A percentile compares a stretch with the other conserved stretches of the same genome.
Conservation (phyloP, 169 alveolate genomes). For the Plasmodium sp. region DNA sequence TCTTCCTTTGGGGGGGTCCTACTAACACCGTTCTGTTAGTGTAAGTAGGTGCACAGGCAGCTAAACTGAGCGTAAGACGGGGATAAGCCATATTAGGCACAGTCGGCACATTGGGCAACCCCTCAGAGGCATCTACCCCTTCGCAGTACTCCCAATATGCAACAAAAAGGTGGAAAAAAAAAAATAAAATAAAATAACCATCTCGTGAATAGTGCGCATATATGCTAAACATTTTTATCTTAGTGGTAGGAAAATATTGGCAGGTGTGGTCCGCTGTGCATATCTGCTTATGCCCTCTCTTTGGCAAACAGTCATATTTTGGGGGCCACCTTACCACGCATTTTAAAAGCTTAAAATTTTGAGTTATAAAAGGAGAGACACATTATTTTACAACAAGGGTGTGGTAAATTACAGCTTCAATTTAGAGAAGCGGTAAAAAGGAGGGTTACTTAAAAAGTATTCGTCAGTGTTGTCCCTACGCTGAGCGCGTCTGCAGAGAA, state of each 20-base stretch:
- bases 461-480: background rate
- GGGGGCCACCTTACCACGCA: background rate
- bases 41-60: background rate
- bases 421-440: background rate
- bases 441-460: background rate
- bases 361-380: background rate
- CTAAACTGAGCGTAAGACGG: background rate
- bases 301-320: background rate
- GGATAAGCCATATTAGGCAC: background rate
- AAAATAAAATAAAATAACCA: background rate
- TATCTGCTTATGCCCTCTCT: background rate
- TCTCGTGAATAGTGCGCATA: background rate
- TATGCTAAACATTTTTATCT: background rate
- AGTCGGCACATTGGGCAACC: background rate
- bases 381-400: background rate
- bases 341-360: background rate
- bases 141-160: background rate
- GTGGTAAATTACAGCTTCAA: too few species aligned
- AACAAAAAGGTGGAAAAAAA: background rate
- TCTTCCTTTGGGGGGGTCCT: background rate
- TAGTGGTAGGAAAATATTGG: background rate
- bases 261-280: background rate
- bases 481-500: background rate
- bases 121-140: background rate
- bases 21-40: background rate